Evolutionary conservation across 2,329 filamentous ascomycete species (phyloP), one percentile per base, ranked within the genome.

Genomic region (Beauveria caledonica): DNA sequence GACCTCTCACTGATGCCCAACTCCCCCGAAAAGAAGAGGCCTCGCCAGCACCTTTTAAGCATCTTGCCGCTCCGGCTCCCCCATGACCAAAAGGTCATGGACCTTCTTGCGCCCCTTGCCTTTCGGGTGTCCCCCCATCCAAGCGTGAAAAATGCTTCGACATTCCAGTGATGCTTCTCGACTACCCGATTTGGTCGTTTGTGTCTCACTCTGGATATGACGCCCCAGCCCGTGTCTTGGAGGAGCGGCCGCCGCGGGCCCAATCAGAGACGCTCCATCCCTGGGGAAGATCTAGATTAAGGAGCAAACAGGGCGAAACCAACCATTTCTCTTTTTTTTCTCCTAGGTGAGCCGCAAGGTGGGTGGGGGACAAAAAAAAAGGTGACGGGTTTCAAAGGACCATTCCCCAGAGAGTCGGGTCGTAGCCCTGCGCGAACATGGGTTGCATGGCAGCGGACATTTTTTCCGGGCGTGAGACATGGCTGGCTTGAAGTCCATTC

Each of bases 141-240:
- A 17, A 40, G 54, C 54, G 45, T 36, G 33, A 25, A 59, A 52
- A 45, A 59, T 59, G 48, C 21, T 27, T 46, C 52, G 57, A 15
- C 57, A 59, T 59, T 59, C 57, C 57, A 19, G 39, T 59, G 57
- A 40, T 52, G 39, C 36, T 27, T 52, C 57, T 29, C 46, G 29
- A 27, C 27, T 52, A 23, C 48, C 57, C 48, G 19, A 59, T 53
- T 10, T 48, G 46, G 57, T 39, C 23, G 39, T 5, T 25, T 11
- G 21, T 59, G 57, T 59, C 57, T 59, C 57, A 53, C 17, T 39
- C 45, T 33, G 57, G 46, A 40, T 58, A 50, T 58, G 46, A 40
- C 17, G 17, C 13, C 39, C 40, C 23, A 39, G 25, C 49, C 39
- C 9, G 23, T 58, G 48, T 59, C 57, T 45, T 36, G 33, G 33